Evolutionary conservation across 352 stramenopile species (phyloP).

Genomic region (Phytophthora vignae): DNA sequence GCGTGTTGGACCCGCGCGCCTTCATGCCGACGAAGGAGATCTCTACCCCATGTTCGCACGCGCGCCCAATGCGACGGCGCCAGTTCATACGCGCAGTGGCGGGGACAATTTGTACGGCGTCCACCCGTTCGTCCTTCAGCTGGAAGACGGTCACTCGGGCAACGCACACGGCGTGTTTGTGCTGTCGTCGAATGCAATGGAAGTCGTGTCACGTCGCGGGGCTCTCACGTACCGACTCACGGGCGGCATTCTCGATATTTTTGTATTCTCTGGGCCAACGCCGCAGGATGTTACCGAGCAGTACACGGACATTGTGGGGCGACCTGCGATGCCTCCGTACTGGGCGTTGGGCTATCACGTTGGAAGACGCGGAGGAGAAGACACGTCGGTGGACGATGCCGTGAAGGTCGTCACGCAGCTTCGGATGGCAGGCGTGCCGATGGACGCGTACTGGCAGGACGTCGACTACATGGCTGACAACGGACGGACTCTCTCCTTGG

Average conservation of each 20-base stretch:
- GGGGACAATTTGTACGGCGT: conserved; percentile 84
- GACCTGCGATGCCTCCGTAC: conserved; percentile 80
- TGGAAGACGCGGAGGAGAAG: conserved; percentile 44
- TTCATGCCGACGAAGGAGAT: conserved; percentile 54
- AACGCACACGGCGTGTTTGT: conserved; percentile 82
- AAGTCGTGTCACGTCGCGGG: conserved; percentile 69
- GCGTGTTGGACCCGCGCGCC: conserved; percentile 48
- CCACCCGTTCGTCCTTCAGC: conserved; percentile 78
- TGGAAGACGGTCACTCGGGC: conserved; percentile 57
- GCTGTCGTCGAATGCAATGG: conserved; percentile 88
- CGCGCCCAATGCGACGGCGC: conserved; percentile 28
- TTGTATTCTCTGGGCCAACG: conserved; percentile 74
- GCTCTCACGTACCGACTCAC: conserved; percentile 83
- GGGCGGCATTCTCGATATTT: conserved; percentile 85
- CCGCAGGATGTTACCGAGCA: conserved; percentile 66
- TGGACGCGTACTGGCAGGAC: conserved; percentile 87
- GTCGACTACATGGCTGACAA: conserved; percentile 56
- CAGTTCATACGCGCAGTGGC: conserved; percentile 39
- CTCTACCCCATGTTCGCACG: conserved; percentile 79
- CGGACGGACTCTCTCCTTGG: conserved; percentile 62
- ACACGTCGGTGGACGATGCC: conserved; percentile 29
- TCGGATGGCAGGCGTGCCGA: conserved; percentile 57
- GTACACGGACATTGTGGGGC: conserved; percentile 81
- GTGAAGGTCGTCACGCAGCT: conserved; percentile 41
- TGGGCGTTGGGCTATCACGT: conserved; percentile 90